phyloP scores from a whole-genome alignment of 768 basidiomycete species.

The Clathrus columnatus region DNA sequence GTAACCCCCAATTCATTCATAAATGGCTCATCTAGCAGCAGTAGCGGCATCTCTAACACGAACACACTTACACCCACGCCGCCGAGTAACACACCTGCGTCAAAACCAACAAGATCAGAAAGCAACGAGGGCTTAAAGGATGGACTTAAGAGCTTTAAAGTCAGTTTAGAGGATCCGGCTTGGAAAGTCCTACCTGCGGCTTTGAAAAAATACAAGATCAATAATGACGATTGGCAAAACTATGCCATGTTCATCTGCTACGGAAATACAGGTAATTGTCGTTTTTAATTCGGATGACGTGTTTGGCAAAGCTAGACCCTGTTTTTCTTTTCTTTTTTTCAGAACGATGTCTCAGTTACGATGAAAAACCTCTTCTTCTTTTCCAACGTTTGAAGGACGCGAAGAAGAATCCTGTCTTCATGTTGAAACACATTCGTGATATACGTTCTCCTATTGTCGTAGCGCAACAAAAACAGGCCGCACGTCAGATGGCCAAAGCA shows the following conservation, averaged over 20 bases:
- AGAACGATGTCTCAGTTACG: slow-evolving; percentile 93
- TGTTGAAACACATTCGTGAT: slow-evolving; percentile 95
- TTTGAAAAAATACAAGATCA: slow-evolving; percentile 97
- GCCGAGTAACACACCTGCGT: background rate
- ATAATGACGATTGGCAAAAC: slow-evolving; percentile 97
- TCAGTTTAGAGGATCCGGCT: slow-evolving; percentile 94
- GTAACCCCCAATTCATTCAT: slow-evolving; percentile 51
- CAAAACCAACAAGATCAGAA: background rate
- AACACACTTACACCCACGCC: slow-evolving; percentile 5
- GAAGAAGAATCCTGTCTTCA: slow-evolving; percentile 97
- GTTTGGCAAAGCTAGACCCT: slow-evolving; percentile 33
- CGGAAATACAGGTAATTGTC: slow-evolving; percentile 69
- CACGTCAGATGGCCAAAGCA: slow-evolving; percentile 53
- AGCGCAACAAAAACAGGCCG: slow-evolving; percentile 91
- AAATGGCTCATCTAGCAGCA: slow-evolving; percentile 12
- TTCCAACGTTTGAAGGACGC: slow-evolving; percentile 97
- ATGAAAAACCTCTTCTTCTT: slow-evolving; percentile 93
- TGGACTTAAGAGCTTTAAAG: slow-evolving; percentile 92
- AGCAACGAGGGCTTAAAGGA: slow-evolving; percentile 18
- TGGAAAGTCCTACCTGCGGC: slow-evolving; percentile 98
- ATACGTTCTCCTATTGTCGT: slow-evolving; percentile 96
- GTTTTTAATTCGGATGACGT: slow-evolving; percentile 15
- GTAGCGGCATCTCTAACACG: background rate
- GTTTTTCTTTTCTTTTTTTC: too few species aligned
- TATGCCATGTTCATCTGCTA: slow-evolving; percentile 99